Evolutionary conservation across 768 basidiomycete genomes (phyloP), one percentile per base, ranked within the genome.

Genomic region (Suillus discolor): DNA sequence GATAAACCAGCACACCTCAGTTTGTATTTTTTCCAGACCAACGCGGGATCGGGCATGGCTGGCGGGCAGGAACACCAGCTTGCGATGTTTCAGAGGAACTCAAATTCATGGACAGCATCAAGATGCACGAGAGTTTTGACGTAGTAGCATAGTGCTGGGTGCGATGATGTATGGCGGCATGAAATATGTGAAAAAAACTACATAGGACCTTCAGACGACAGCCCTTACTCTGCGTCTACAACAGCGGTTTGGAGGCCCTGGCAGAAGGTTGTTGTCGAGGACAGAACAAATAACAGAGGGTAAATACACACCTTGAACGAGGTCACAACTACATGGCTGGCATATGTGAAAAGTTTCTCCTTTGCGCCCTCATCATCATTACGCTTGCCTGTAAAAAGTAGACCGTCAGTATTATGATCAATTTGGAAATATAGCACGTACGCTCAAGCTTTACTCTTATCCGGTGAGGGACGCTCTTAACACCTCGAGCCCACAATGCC

Each of bases 341-440:
- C 96, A 77, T 95, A 94, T 38, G 93, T 96, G 85, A 83, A 98
- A 64, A 97, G 90, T 84, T 96, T 97, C 86, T 97, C 96, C 84
- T 96, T 97, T 66, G 97, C 97, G 73, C 90, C 92, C 85, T 99
- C 97, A 72, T 98, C 96, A 80, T 99, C 97, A 79, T 99, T 99
- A 74, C 97, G 93, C 84, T 96, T 97, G 74, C 97, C 93, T 96
- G 72, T 41, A 18, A 20, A 69, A 61, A 54, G 8, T 42, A 28
- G 51, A 25, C 16, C 7, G 34, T 72, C 38, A 69, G 63, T 49
- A 55, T 55, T 4, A 28, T 49, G 42, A 62, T 9, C 44, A 36
- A n/a, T 36, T 57, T 8, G 9, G 63, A 53, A 31, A 38, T 9
- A 16, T 18, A 65, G 20, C 34, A 87, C 90, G 74, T 78, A 94